Evolutionary conservation across 345 rosid genomes (phyloP), one percentile per base, ranked within the genome.

Genomic region (Geranium brycei): DNA sequence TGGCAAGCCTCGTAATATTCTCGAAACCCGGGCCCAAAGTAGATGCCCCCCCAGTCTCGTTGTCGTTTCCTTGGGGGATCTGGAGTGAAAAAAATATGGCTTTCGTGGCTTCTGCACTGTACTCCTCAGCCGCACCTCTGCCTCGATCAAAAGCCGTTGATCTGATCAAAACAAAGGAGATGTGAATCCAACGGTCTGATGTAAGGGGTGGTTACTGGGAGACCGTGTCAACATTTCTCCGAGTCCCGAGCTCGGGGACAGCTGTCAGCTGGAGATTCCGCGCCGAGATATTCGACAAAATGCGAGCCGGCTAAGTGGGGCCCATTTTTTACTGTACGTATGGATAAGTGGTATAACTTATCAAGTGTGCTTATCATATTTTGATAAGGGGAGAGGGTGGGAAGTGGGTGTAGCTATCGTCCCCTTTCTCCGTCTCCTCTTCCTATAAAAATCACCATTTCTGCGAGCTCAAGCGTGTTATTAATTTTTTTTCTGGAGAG

Each of bases 301-400:
- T 31, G 11, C 72, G 59, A 85, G 91, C 85, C 92, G 95, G 96
- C 85, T 84, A 66, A 73, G 79, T 66, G 72, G 85, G 78, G 64
- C 74, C 81, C 60, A 65, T 19, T 15, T 17, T 0, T 3, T 0
- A 23, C 67, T 63, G 77, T 0, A 63, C 82, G 41, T 68, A 83
- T 74, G 74, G 68, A 65, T 0, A 0, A 0, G 0, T 0, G 0
- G 0, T 0, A 1, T 1, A 3, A 7, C 62, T 8, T 78, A 76
- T 86, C 65, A 11, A 0, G 0, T 11, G 0, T 0, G 4, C 64
- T 28, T 79, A 71, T 82, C 64, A 10, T 0, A 0, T 5, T 6
- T 0, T 4, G 0, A 31, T 19, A 14, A 0, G 0, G 0, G 23
- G 58, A 1, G 19, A 4, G 51, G 53, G 8, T 4, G 5, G 89